phyloP scores from a whole-genome alignment of 371 early-diverging fungal genomes.

The Mortierella sp. region DNA sequence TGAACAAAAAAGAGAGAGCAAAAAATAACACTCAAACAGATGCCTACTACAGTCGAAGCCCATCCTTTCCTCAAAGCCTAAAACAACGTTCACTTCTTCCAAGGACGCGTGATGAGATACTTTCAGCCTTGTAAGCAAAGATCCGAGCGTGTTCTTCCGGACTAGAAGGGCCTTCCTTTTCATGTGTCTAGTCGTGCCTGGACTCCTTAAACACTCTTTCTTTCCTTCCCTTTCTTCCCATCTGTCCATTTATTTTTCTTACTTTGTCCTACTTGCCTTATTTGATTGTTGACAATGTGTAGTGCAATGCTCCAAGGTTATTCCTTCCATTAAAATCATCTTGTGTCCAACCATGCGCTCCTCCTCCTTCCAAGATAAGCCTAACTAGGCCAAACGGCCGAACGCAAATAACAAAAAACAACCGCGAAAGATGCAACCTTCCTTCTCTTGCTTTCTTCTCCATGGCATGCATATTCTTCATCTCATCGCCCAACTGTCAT shows the following conservation, averaged over 20 bases:
- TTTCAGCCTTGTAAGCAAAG: neutral
- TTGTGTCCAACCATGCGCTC: neutral
- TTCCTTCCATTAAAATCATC: neutral
- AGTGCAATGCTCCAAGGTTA: neutral
- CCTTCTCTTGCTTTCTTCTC: neutral
- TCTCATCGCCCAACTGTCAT: neutral
- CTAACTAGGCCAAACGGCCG: slow-evolving; percentile 3
- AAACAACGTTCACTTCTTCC: neutral
- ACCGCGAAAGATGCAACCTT: neutral
- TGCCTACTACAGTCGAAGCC: neutral
- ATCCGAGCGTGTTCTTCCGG: slow-evolving; percentile 2
- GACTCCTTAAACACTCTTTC: neutral
- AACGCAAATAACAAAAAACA: neutral
- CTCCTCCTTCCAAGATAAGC: neutral
- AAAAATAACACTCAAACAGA: too few species aligned
- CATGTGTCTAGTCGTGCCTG: neutral
- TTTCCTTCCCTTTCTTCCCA: neutral
- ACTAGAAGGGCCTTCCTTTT: neutral
- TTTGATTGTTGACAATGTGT: neutral
- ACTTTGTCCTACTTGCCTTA: too few species aligned
- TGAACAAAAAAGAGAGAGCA: too few species aligned
- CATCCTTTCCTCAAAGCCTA: neutral
- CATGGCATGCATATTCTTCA: neutral
- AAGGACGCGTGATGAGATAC: neutral
- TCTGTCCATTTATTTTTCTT: too few species aligned